Base-by-base conservation (phyloP, 768 basidiomycete genomes). In the Termitomyces sp. region DNA sequence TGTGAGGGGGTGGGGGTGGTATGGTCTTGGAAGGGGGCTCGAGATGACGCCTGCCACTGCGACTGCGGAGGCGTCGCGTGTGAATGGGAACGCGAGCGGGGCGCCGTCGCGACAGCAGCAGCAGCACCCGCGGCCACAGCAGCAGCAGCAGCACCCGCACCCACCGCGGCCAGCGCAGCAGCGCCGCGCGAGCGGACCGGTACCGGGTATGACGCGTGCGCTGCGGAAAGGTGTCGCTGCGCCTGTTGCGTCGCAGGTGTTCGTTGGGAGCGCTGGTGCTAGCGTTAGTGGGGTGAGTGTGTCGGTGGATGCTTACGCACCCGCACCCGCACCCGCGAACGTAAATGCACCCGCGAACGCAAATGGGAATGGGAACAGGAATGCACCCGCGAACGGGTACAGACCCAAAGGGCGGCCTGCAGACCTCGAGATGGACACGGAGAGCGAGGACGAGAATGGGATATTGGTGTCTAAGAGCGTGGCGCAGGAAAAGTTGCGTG, bases 401-500 rank as follows among this genome's bases (percentile, higher is more conserved):
- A 75, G 86, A 16, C 86, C 84, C 8, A 85, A 83, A 66, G 88
- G 85, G 9, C 83, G 81, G 5, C 89, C 88, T 1, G 75, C 81
- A 57, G 86, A 79, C 26, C 75, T 76, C 63, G 89, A 89, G 68
- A 72, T 90, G 76, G 89, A 86, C 26, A 84, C 79, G 58, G 83
- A 76, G 18, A 79, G 74, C 43, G 84, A 85, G n/a, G 74, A 72
- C 2, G 32, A 32, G 26, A 60, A 55, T 23, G 59, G 46, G 20
- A 76, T 88, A 32, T 79, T 82, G 64, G 71, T 89, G 23, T 85
- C 88, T 28, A 78, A 77, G 69, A 89, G 87, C 52, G 78, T 87
- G 35, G 90, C 88, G 13, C 84, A 90, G 64, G 82, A 86, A 72
- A 84, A 78, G 70, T 66, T 91, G 59, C 82, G 78, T 49, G 82